phyloP scores from a whole-genome alignment of 805 yeast genomes.

The Saturnispora silvae region DNA sequence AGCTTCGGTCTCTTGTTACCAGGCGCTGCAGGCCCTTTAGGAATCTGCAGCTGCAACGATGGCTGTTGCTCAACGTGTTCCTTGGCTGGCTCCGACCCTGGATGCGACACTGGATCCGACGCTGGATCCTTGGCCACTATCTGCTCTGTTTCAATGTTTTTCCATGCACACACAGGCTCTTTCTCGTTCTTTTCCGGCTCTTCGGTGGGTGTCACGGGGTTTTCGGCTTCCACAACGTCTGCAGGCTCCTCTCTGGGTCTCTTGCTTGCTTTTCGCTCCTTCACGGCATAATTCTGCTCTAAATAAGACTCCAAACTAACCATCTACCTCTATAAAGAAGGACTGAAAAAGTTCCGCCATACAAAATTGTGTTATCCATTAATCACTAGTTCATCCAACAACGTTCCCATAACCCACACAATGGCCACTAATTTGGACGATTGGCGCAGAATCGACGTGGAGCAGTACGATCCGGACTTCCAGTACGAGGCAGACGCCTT shows the following conservation, averaged over 20 bases:
- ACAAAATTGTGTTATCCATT: no score
- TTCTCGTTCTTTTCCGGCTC: no score
- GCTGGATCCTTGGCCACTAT: no score
- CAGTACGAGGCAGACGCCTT: conserved; percentile 25
- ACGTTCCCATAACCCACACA: background rate
- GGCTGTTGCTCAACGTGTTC: no score
- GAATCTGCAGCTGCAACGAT: no score
- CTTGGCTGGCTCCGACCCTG: no score
- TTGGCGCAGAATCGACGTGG: conserved; percentile 94
- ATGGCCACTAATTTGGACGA: conserved; percentile 38
- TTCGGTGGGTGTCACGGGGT: background rate
- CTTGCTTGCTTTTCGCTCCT: background rate
- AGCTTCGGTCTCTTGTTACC: no score
- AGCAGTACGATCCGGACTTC: conserved; percentile 77
- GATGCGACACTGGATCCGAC: no score
- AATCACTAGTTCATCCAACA: background rate
- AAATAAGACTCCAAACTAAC: conserved; percentile 5
- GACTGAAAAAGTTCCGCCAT: no score
- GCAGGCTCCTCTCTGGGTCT: background rate
- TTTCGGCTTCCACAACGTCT: background rate
- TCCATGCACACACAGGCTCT: background rate
- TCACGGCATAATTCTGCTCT: conserved; percentile 5
- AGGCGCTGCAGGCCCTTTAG: no score
- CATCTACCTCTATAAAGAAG: background rate
- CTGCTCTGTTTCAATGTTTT: background rate